phyloP scores from a whole-genome alignment of 345 rosid species.

The Raphanus raphanistrum region DNA sequence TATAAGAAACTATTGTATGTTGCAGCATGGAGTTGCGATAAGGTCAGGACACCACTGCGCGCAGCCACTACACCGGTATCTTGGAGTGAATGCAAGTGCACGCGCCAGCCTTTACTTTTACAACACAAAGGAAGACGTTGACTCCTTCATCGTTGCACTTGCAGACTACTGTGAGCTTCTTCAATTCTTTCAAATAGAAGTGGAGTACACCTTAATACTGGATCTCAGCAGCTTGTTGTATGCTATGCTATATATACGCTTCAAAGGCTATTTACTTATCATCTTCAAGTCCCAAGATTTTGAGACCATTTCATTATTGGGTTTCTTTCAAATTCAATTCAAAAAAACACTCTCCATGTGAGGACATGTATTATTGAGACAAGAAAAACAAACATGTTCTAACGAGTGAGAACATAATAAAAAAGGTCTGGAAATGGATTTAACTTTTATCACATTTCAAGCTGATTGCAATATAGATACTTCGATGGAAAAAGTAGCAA shows the following conservation, averaged over 20 bases:
- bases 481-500: not conserved
- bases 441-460: not conserved
- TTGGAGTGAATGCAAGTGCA: constrained; percentile 84
- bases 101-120: constrained; percentile 94
- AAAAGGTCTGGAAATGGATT: constrained; percentile 13
- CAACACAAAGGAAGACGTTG: constrained; percentile 88
- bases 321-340: not conserved
- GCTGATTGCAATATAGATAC: constrained; percentile 9
- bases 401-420: not conserved
- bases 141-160: constrained; percentile 65
- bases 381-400: constrained; percentile 27
- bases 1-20: constrained; percentile 19
- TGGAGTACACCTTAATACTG: constrained; percentile 1
- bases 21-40: constrained; percentile 96
- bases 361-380: constrained; percentile 22
- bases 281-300: constrained; percentile 2
- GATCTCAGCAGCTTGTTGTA: constrained; percentile 8
- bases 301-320: not conserved
- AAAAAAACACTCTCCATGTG: constrained; percentile 13
- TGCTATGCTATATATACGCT: constrained; percentile 4
- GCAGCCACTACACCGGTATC: constrained; percentile 82
- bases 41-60: constrained; percentile 99
- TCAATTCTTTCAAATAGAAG: constrained; percentile 64
- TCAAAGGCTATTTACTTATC: not conserved
- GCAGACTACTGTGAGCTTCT: constrained; percentile 76